Evolutionary conservation across 2,329 filamentous ascomycete species (phyloP), one percentile per base, ranked within the genome.

Genomic region (Colletotrichum cordylinicola): DNA sequence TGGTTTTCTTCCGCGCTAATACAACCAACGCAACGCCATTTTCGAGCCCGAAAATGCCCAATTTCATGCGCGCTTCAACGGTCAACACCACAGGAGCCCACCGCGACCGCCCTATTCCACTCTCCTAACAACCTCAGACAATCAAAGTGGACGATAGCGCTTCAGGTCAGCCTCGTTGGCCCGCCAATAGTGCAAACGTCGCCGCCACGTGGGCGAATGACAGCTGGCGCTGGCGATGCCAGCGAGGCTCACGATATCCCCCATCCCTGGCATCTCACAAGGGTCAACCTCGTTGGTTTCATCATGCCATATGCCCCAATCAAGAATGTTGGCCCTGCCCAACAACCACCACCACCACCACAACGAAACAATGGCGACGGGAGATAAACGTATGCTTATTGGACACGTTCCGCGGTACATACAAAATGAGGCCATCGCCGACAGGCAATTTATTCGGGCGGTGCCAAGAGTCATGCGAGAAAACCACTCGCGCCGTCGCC

Each of bases 281-380:
- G 72, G 73, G 27, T 73, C 21, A 68, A 64, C 74, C 74, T 31
- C 74, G 74, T 73, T 37, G 72, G n/a, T n/a, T 18, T 48, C 27
- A 4, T 55, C 48, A 73, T 73, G 70, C 74, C 15, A 15, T 43
- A 31, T 33, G 12, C 43, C 8, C 48, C 35, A 39, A 21, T 52
- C 72, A 18, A 31, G 15, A 15, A 21, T 15, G n/a, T 16, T 35
- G 15, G 48, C 60, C 67, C 58, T 35, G 15, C 31, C 48, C 33
- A 12, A 24, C n/a, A 43, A 27, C 24, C 24, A 27, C 24, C 55
- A 18, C 24, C 55, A 18, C 21, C 55, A 18, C 8, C 13, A 10
- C 9, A n/a, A 33, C 29, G n/a, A n/a, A 33, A 33, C 29, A 31
- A 15, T 33, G 9, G 39, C 39, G 4, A n/a, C 39, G 6, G 24